Conservation (phyloP, 805 yeast species). For the Candida tallmaniae region DNA sequence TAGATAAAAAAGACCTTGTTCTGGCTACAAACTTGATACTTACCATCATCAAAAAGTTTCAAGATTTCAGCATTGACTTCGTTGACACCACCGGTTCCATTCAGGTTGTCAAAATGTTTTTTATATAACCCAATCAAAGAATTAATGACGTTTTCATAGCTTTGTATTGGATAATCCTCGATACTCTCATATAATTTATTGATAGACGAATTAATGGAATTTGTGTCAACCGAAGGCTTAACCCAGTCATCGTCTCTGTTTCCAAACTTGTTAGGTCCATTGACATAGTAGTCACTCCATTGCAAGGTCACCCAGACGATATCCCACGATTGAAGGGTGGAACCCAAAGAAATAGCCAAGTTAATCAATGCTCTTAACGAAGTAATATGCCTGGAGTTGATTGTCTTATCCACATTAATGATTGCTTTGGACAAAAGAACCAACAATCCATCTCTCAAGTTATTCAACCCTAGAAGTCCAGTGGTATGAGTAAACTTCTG, state of each 20-base stretch:
- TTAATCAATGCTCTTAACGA: conserved; percentile 77
- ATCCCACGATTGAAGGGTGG: conserved; percentile 67
- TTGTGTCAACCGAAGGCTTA: conserved; percentile 23
- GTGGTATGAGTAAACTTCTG: conserved; percentile 81
- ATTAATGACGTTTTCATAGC: conserved; percentile 42
- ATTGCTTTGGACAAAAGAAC: conserved; percentile 23
- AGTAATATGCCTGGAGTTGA: conserved; percentile 65
- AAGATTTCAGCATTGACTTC: neutral
- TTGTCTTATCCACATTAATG: conserved; percentile 16
- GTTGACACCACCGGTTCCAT: neutral
- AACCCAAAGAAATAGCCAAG: conserved; percentile 77
- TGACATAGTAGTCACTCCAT: conserved; percentile 71
- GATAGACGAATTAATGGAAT: conserved; percentile 53
- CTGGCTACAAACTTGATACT: conserved; percentile 40
- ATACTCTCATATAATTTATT: conserved; percentile 63
- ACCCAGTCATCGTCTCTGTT: conserved; percentile 18
- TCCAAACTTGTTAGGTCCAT: conserved; percentile 46
- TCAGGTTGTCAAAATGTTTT: conserved; percentile 12
- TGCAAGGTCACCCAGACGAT: conserved; percentile 58
- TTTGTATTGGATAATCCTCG: conserved; percentile 43
- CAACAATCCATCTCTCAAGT: conserved; percentile 51
- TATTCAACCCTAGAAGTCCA: conserved; percentile 61
- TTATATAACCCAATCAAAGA: conserved; percentile 41
- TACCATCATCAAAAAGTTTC: neutral
- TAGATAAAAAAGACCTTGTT: conserved; percentile 53